Base-by-base conservation (phyloP, 2,329 filamentous ascomycete genomes). In the Fonsecaea erecta region DNA sequence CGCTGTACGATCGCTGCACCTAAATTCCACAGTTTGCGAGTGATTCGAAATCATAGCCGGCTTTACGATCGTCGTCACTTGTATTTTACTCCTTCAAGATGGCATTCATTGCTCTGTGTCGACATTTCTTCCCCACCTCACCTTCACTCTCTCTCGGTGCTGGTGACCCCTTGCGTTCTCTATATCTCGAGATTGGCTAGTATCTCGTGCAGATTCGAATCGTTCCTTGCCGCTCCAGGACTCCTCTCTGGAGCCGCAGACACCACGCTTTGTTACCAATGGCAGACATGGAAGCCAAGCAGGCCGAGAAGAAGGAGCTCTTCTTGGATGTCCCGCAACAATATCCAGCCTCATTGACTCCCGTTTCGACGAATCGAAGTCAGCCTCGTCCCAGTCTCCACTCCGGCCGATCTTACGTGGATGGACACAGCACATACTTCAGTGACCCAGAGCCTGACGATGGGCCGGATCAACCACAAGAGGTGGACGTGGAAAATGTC, bases 371-470 rank as follows among this genome's bases (percentile, higher is more conserved):
- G 12, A 61, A 60, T 26, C 65, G 40, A 52, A 64, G 57, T 35
- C 57, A 63, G 18, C 52, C 53, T 51, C 26, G 51, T 14, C 18
- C 14, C 28, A 64, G 48, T 48, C 48, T 73, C 24, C 60, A 66
- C 32, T 64, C 58, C 9, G 67, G 69, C 30, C 61, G 65, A 35
- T 74, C 71, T 9, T 70, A 69, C 52, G 67, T 69, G 24, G 69
- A 73, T 58, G 68, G 71, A 7, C 67, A 73, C 62, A 66, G 63
- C 57, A 61, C 62, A 48, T 69, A 68, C 40, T 65, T 64, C 56
- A 64, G 65, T 43, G 63, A 61, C 18, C 46, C 32, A 21, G 58
- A 63, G 46, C 24, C 28, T 14, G 61, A 67, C 16, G 46, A 63
- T 21, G 62, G 53, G 16, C 21, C 52, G 24, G 56, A 57, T 24